Percentiles rank a stretch among this genome's conserved stretches.
These are phyloP conservation scores for Suillus subluteus DNA, from an alignment of 768 basidiomycete genomes.

Conservation along the genomic window DNA sequence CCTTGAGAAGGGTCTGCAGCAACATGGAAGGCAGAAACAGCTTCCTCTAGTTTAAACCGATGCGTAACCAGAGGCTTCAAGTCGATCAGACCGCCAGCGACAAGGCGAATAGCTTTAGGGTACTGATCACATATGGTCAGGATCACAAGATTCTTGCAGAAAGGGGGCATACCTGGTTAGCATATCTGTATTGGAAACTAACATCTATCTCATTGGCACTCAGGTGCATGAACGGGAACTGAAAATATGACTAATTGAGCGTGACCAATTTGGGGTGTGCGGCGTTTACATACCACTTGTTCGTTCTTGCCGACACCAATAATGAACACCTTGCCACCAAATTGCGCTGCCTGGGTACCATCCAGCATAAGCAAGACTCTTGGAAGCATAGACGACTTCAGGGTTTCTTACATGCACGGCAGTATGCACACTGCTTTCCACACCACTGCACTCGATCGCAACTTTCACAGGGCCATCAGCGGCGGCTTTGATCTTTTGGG, in stretches of 20 bases:
- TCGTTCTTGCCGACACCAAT: slow-evolving; percentile 72
- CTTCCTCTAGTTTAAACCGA: slow-evolving; percentile 70
- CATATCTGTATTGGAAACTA: slow-evolving; percentile 70
- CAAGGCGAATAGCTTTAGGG: slow-evolving; percentile 81
- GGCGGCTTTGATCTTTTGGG: slow-evolving; percentile 52
- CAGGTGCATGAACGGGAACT: slow-evolving; percentile 77
- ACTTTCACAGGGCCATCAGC: slow-evolving; percentile 54
- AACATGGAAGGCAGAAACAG: slow-evolving; percentile 78
- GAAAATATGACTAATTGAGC: slow-evolving; percentile 7
- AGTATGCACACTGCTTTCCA: slow-evolving; percentile 62
- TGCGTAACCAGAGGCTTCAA: slow-evolving; percentile 83
- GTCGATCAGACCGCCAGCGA: slow-evolving; percentile 73
- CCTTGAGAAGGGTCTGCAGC: slow-evolving; percentile 70
- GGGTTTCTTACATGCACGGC: slow-evolving; percentile 52
- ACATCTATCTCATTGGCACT: slow-evolving; percentile 73
- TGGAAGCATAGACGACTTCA: not conserved
- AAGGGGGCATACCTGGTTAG: slow-evolving; percentile 50
- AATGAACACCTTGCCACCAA: slow-evolving; percentile 71
- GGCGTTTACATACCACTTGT: slow-evolving; percentile 43
- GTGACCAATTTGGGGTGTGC: not conserved
- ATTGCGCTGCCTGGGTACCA: slow-evolving; percentile 53
- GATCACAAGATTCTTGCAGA: not conserved
- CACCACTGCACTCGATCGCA: slow-evolving; percentile 67
- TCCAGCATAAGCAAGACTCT: not conserved
- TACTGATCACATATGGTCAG: slow-evolving; percentile 46